phyloP scores from a whole-genome alignment of 371 early-diverging fungal species.

The Coemansia sp. region DNA sequence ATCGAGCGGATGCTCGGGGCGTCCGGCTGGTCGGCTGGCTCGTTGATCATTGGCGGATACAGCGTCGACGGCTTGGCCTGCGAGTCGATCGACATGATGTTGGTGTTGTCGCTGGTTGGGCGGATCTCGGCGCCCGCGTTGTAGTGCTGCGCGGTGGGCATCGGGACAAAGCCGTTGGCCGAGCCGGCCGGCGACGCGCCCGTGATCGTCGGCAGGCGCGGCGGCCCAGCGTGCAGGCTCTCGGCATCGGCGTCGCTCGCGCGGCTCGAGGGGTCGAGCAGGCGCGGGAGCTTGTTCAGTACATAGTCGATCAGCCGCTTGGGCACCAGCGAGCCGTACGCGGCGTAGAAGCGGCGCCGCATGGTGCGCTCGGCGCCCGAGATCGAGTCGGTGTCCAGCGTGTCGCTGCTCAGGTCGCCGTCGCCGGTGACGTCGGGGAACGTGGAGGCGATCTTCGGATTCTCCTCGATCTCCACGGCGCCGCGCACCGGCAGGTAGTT shows the following conservation, averaged over 20 bases:
- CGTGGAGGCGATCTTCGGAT: conserved; percentile 27
- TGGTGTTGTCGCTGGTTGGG: conserved; percentile 27
- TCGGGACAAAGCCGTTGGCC: conserved; percentile 9
- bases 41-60: not conserved
- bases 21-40: not conserved
- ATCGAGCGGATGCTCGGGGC: conserved; percentile 30
- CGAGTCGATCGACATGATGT: conserved; percentile 37
- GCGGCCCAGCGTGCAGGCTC: not conserved
- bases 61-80: conserved; percentile 2
- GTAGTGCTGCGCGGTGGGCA: conserved; percentile 44
- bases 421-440: conserved; percentile 28
- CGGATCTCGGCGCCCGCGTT: not conserved
- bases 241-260: not conserved
- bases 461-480: conserved; percentile 38
- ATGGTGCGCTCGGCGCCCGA: conserved; percentile 15
- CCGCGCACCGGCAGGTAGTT: conserved; percentile 60
- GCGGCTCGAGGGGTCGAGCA: conserved; percentile 13
- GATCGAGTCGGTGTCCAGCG: conserved; percentile 3
- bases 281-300: conserved; percentile 31
- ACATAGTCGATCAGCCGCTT: conserved; percentile 34
- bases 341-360: conserved; percentile 24
- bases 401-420: conserved; percentile 8
- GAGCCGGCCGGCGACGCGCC: not conserved
- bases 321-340: conserved; percentile 38
- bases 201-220: no score